Base-by-base conservation (phyloP, 2,329 filamentous ascomycete species). In the Magnaporthiopsis rhizophila region DNA sequence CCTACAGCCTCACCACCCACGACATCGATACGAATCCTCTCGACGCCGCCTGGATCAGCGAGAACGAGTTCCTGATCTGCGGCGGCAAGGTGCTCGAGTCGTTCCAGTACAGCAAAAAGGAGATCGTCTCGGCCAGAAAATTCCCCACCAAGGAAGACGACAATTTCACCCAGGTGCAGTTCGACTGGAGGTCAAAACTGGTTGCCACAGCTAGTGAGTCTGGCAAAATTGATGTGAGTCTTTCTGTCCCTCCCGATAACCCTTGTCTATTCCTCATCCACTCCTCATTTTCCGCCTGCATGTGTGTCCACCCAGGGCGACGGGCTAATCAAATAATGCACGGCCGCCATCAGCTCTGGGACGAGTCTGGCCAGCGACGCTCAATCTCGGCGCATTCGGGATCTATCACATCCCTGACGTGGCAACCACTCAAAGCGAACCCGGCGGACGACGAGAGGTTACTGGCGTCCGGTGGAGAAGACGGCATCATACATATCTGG, bases 401-500 rank as follows among this genome's bases (percentile, higher is more conserved):
- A 26, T 73, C 80, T 30, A 82, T 88, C 63, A 86, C 84, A 0
- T 79, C 81, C 3, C 76, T 88, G 67, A 77, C 80, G 65, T 89
- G 86, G 85, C 86, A 88, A 69, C 86, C 86, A 13, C 67, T 83
- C 24, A 77, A 80, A 64, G 69, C 73, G 18, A 72, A 72, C 2
- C 64, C 69, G 0, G 64, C 70, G 4, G 75, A 80, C 8, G 80
- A 81, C 62, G 84, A 87, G 67, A 78, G 86, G 30, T 75, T 88
- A 3, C 79, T 87, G 64, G 86, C 86, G 9, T 85, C 85, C 1
- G 85, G 84, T 30, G 83, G 83, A 3, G 85, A 88, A 66, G 86
- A 89, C 68, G 84, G 84, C 30, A 83, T 83, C 13, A 86, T 89
- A 61, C 77, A 82, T 59, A 82, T 88, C 32, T 88, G 85, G 83